Evolutionary conservation across 164 flowering plant genomes (phyloP), one percentile per base, ranked within the genome.

Genomic region (Macadamia integrifolia): DNA sequence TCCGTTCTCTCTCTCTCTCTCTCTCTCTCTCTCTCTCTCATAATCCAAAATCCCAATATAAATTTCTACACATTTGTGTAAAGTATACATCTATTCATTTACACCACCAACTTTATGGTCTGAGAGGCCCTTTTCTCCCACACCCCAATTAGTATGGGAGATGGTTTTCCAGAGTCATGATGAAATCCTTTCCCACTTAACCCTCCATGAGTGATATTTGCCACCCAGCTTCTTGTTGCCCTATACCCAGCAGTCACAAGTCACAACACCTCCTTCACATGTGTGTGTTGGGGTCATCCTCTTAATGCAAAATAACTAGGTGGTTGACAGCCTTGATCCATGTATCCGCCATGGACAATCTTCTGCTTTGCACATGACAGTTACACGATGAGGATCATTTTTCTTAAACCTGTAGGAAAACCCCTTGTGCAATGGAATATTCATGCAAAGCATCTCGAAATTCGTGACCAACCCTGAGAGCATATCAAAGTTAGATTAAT

Each of bases 281-380:
- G 94, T 85, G 67, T 91, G 97, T 23, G 61, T 64, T 14, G 76
- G 23, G 50, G 75, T 78, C 85, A 89, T 84, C 66, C 78, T 87
- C 80, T 86, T 91, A 42, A 87, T 81, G 53, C 83, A 80, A 31
- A 89, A 69, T 46, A 84, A 70, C 70, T 86, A 88, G 52, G 89
- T 87, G n/a, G 85, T 86, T 1, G 92, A 76, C 72, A 89, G 68
- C 66, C 78, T 82, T 10, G 94, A 89, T 13, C 88, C 97, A 77
- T 87, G 83, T 60, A 89, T 82, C 64, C 94, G 71, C 92, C 93
- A 91, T 8, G 87, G 86, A 68, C 97, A 91, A 44, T 91, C 89
- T 69, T 77, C 83, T 1, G 84, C 59, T 61, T 87, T 88, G 78
- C 97, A 91, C 76, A 81, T 87, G 42, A 76, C 97, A 69, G 88